Evolutionary conservation across 2,329 filamentous ascomycete genomes (phyloP), one percentile per base, ranked within the genome.

Genomic region (Podosphaera leucotricha): DNA sequence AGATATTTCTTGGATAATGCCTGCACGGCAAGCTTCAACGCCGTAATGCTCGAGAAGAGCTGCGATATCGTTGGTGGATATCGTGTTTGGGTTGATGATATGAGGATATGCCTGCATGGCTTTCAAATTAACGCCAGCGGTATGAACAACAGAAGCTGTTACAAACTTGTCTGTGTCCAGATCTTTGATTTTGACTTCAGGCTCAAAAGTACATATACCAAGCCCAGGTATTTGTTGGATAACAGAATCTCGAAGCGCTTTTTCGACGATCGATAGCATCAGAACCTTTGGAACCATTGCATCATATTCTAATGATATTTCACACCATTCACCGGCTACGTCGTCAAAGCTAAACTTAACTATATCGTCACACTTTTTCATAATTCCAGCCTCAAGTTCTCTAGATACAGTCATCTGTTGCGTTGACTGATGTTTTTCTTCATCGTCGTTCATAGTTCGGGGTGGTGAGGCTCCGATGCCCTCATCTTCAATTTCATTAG

Each of bases 11-110:
- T 72, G 71, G 38, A 94, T 80, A 56, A 98, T 95, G 51, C 76
- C 82, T 50, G 71, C 76, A 20, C 92, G 81, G 39, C 82, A 85
- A 1, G 90, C 90, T 64, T 98, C 90, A 3, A 98, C 85, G 51
- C 90, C 90, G 59, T 95, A 98, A 43, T 81, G 70, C 20, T 70
- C 66, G 13, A 95, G 73, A 60, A 95, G 81, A 33, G 85, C 75
- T 30, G 77, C 77, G 50, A 95, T 86, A 54, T 92, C 87, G 65
- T 98, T 98, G 51, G 87, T 94, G 61, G 80, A 76, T 55, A 93
- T 77, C 45, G 71, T 73, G 63, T 93, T 76, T 1, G 84, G 81
- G 61, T 94, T 77, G 63, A 95, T 81, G 59, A 80, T 76, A 55
- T 90, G 74, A 54, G 79, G 72, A 60, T 84, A 90, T 48, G 80